Evolutionary conservation across 768 basidiomycete species (phyloP), one percentile per base, ranked within the genome.

Genomic region (Boletus coccyginus): DNA sequence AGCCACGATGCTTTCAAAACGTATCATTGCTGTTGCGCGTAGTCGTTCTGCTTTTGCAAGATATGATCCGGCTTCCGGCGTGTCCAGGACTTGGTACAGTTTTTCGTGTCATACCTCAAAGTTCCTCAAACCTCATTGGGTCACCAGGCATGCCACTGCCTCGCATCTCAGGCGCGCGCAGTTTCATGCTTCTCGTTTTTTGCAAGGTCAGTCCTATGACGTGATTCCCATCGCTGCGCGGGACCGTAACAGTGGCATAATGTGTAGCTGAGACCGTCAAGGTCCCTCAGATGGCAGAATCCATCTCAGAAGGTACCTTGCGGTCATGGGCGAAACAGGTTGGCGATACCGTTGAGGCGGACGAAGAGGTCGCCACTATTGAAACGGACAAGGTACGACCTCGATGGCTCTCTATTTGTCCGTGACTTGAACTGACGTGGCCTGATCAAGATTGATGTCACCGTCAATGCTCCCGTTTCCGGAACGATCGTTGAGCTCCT

Each of bases 201-300:
- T 91, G 62, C 79, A 87, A 75, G 89, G 89, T 90, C 55, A 52
- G 79, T 71, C 50, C 40, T 47, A 53, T 57, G 57, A 66, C 63
- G 59, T 62, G 63, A 59, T 46, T 52, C 31, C 43, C 10, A n/a
- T 35, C 39, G 8, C 24, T 40, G 40, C 16, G 16, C 48, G 21
- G n/a, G 57, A 48, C 36, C 46, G 55, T 70, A 36, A 67, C 49
- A 19, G 33, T 38, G 13, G n/a, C 12, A 10, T 32, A 24, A 55
- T 49, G n/a, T 62, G n/a, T 59, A 90, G 88, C 86, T 55, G 90
- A 95, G 75, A 92, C 88, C 53, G 83, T 98, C 61, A 93, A 96
- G 77, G 94, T 98, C 39, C 94, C 94, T 17, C 90, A 94, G 73
- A 96, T 98, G 93, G 92, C 96, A 29, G 95, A 98, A 72, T 98